Evolutionary conservation across 306 rosid genomes (phyloP), one percentile per base, ranked within the genome.

Genomic region (Lathyrus tuberosus): DNA sequence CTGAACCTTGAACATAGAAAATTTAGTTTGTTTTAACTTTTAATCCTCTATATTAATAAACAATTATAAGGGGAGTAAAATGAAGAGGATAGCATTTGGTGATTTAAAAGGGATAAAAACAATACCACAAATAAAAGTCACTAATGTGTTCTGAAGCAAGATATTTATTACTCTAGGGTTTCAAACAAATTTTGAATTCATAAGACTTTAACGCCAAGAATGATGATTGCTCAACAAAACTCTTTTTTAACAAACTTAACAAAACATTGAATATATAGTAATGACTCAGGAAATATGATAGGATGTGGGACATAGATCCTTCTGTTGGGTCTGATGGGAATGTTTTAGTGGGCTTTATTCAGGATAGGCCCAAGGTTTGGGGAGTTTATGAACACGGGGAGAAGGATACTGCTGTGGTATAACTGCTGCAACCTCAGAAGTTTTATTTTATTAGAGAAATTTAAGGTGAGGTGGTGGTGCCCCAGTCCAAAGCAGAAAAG

Each of bases 1-100:
- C 97, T 1, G 97, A 87, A 65, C 98, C 97, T 93, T 62, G 22
- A 46, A 62, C 61, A 67, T 48, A 8, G 20, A 62, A 67, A 71
- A 57, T 11, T 5, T 31, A 5, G 75, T 20, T 64, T 78, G 44
- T 70, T 69, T 42, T 37, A 40, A 70, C 15, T 70, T 69, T 49
- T 37, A 40, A 70, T 15, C 20, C 30, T n/a, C 40, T 1, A 59
- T 65, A 38, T 10, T 17, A 18, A 24, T 46, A 73, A 16, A 31
- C 1, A 42, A 10, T 44, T 7, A 13, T 48, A 15, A 5, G 14
- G 24, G 41, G 58, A 52, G 58, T 52, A 41, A 35, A 67, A n/a
- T 8, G 6, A 10, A 4, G 8, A 44, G 3, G 22, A 18, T 31
- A 16, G n/a, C 40, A 65, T n/a, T 46, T 44, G 37, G 58, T 15